Conservation (phyloP, 192 early-diverging fungal genomes). For the Umbelopsis ramanniana region DNA sequence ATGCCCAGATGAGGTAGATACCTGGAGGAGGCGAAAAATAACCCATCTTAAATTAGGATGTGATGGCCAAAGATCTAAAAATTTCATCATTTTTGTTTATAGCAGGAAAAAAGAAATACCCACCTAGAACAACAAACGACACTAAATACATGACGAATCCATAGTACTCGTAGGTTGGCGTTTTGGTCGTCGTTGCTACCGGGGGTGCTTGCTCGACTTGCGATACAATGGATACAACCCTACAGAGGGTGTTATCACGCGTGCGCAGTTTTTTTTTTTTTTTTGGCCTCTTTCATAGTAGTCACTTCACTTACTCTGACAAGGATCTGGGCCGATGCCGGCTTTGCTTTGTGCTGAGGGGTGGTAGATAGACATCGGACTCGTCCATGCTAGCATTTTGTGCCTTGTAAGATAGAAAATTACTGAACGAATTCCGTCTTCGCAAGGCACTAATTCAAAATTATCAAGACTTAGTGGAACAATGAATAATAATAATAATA, state of each 20-base stretch:
- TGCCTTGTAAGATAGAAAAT: constrained; percentile 30
- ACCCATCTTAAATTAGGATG: no score
- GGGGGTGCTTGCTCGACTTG: constrained; percentile 38
- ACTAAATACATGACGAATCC: constrained; percentile 87
- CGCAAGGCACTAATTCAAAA: constrained; percentile 22
- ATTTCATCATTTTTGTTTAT: neutral
- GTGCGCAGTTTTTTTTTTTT: neutral
- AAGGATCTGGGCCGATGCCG: constrained; percentile 39
- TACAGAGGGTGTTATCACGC: neutral
- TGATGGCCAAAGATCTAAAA: no score
- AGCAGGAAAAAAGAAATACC: constrained; percentile 35
- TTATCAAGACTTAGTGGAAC: no score
- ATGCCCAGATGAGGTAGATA: constrained; percentile 83
- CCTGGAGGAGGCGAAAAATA: constrained; percentile 27
- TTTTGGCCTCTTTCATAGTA: no score
- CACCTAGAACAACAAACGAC: constrained; percentile 75
- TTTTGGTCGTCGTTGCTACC: constrained; percentile 55
- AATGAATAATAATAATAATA: no score
- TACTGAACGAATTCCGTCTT: constrained; percentile 41
- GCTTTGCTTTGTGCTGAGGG: constrained; percentile 17
- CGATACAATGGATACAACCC: constrained; percentile 24
- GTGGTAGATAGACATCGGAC: neutral
- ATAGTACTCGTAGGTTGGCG: constrained; percentile 84
- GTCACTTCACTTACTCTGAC: constrained; percentile 38
- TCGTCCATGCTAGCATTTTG: constrained; percentile 12